Conservation (phyloP, 495 filamentous ascomycete species). For the Aspergillus biplanus region DNA sequence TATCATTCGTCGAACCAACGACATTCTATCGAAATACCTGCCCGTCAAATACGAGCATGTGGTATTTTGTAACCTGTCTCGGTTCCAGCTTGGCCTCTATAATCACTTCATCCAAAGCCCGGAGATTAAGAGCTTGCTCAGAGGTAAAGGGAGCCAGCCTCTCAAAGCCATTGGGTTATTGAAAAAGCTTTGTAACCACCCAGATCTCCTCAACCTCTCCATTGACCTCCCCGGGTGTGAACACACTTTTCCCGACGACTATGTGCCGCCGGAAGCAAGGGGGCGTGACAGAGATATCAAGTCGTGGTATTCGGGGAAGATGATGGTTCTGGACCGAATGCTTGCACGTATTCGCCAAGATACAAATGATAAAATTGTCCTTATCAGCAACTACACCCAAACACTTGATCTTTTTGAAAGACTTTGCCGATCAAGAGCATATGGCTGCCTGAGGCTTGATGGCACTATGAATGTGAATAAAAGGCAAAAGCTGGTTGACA, state of each 20-base stretch:
- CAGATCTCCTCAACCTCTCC: constrained; percentile 84
- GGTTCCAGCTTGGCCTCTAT: constrained; percentile 91
- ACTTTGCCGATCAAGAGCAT: constrained; percentile 81
- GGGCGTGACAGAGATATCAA: constrained; percentile 92
- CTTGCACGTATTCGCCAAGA: constrained; percentile 93
- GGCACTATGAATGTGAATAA: constrained; percentile 98
- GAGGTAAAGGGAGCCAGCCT: constrained; percentile 94
- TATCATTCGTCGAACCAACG: constrained; percentile 97
- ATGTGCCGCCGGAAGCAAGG: constrained; percentile 80
- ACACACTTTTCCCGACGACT: constrained; percentile 81
- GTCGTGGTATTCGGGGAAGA: constrained; percentile 96
- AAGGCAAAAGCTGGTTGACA: constrained; percentile 94
- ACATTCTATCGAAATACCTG: constrained; percentile 96
- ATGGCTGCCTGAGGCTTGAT: constrained; percentile 88
- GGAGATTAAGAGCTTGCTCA: constrained; percentile 87
- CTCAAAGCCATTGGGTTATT: constrained; percentile 94
- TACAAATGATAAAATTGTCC: constrained; percentile 98
- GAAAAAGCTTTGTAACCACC: constrained; percentile 99
- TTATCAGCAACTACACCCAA: constrained; percentile 98
- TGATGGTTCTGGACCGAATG: constrained; percentile 98
- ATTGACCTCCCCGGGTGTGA: constrained; percentile 89
- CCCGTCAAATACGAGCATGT: constrained; percentile 99
- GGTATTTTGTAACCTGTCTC: constrained; percentile 96
- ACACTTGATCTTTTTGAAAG: constrained; percentile 94
- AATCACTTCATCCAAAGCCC: constrained; percentile 96